Evolutionary conservation across 139 green algal genomes (phyloP), one percentile per base, ranked within the genome.

Genomic region (Diplosphaera chodatii): DNA sequence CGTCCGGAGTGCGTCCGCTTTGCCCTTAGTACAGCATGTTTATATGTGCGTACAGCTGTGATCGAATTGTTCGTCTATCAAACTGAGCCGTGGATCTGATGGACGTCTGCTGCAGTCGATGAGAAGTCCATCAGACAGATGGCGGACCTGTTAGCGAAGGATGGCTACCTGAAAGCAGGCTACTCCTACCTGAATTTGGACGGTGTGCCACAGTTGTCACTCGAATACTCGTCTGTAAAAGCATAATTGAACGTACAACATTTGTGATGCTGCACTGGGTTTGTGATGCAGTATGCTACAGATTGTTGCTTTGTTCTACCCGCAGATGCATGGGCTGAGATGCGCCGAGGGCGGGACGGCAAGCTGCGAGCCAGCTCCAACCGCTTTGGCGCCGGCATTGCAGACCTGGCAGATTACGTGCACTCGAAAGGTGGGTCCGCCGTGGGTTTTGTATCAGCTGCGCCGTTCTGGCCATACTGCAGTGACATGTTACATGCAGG

Each of bases 171-270:
- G 20, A 73, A 84, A n/a, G 68, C 55, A 16, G 82, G 82, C 4
- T 85, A 83, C 55, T 48, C 55, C 3, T 82, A 79, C 70, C 64
- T 82, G 20, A 40, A 72, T 10, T 56, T 82, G 16, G 76, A 82
- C 63, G 73, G 77, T 83, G 69, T 30, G 63, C 33, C n/a, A n/a
- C n/a, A n/a, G n/a, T n/a, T n/a, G n/a, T n/a, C n/a, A n/a, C n/a
- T n/a, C n/a, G n/a, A n/a, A n/a, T n/a, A n/a, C n/a, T n/a, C n/a
- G n/a, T n/a, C n/a, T n/a, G n/a, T n/a, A n/a, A n/a, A n/a, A n/a
- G n/a, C n/a, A n/a, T n/a, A n/a, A n/a, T n/a, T n/a, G n/a, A n/a
- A n/a, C n/a, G n/a, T n/a, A n/a, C n/a, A n/a, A 30, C n/a, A 30
- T 72, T 28, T 25, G 5, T 5, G 20, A 30, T 8, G 22, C 5